Percentiles rank a stretch among this genome's conserved stretches.
phyloP scores from a whole-genome alignment of 805 yeast species.

The Ogataea degrootiae region DNA sequence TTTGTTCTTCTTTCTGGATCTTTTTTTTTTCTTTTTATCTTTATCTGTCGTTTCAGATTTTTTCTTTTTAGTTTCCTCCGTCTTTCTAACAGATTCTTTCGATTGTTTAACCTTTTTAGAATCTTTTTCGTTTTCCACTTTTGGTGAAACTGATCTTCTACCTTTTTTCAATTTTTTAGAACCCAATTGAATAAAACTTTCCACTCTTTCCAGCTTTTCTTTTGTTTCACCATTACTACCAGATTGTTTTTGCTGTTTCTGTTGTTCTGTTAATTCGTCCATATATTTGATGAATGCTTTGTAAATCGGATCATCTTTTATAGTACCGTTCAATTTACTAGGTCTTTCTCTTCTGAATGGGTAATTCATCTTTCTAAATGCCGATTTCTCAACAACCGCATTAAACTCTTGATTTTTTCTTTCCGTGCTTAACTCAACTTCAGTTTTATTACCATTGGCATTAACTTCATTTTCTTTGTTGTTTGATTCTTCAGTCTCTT shows the following conservation, averaged over 20 bases:
- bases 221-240: too few relatives aligned
- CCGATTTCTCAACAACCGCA: constrained; percentile 34
- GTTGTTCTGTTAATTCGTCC: not conserved
- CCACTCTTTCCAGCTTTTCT: too few relatives aligned
- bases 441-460: not conserved
- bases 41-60: too few relatives aligned
- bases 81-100: too few relatives aligned
- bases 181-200: not conserved
- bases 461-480: not conserved
- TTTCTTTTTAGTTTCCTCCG: too few relatives aligned
- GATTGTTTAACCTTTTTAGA: too few relatives aligned
- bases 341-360: not conserved
- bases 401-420: constrained; percentile 20
- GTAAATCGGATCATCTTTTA: constrained; percentile 7
- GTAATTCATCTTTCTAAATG: constrained; percentile 29
- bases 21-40: too few relatives aligned
- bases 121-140: not conserved
- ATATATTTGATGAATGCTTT: constrained; percentile 7
- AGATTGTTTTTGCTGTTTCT: too few relatives aligned
- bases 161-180: not conserved
- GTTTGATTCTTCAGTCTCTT: not conserved
- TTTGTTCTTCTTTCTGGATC: too few relatives aligned
- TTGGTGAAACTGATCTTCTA: not conserved
- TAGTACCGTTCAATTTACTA: constrained; percentile 9
- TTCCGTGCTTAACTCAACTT: constrained; percentile 16